Evolutionary conservation across 305 asterid genomes (phyloP), one percentile per base, ranked within the genome.

Genomic region (Fraxinus latifolia): DNA sequence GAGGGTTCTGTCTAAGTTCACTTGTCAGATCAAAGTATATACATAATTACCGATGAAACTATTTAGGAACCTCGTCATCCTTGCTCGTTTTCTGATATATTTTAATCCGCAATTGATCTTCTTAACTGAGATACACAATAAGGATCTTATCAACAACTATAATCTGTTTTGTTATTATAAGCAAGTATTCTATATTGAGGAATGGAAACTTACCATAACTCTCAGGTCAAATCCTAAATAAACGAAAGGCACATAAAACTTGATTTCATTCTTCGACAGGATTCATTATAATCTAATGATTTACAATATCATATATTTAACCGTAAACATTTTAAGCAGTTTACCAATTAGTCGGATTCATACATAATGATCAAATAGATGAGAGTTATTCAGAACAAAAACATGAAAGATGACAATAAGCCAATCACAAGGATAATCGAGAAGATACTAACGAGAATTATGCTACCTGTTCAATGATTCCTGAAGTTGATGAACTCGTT

Each of bases 391-490:
- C 53, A 72, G 47, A 67, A 74, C 6, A 77, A 84, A 70, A 55
- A 23, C 39, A n/a, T 32, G 21, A 71, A 33, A 55, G 75, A 53
- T 50, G 70, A 81, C 12, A 77, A 14, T 68, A 68, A 68, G 39
- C 74, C 37, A 68, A 68, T 31, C 74, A 67, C 2, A 68, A 68
- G 37, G 74, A 68, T 31, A 12, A 68, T 68, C 39, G 31, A 29
- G 55, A 14, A 55, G 67, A 34, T 44, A 31, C 79, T 84, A 77
- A 82, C 75, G 80, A 82, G 79, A 79, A 74, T 75, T 78, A 85
- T 73, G 79, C 77, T 90, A 94, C 99, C 97, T 94, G 93, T 84
- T 94, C 87, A 94, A 83, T 79, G 98, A 89, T 83, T 93, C 98
- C 92, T 96, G 97, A 85, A 96, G 97, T 79, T 92, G 94, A 37